Evolutionary conservation across 139 green algal species (phyloP), one percentile per base, ranked within the genome.

Genomic region (Nannochloris sp.): DNA sequence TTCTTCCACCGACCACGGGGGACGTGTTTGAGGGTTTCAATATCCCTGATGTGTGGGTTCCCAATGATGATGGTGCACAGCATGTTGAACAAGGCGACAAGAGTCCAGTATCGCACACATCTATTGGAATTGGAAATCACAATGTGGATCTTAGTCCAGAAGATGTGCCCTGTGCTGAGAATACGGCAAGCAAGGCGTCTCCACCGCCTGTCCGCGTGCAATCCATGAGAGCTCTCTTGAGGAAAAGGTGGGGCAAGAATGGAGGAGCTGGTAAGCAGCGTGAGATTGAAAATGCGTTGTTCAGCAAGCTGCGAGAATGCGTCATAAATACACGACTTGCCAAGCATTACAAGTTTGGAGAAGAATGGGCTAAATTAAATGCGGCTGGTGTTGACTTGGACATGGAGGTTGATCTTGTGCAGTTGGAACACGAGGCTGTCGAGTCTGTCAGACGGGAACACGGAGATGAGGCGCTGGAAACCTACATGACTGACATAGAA

Each of bases 281-380:
- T 21, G 18, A 53, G n/a, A 12, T 25, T 53, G 46, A 53, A 19
- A 53, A 25, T 6, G 12, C 16, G 46, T 10, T 21, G 6, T 21
- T 53, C n/a, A 31, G 23, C 71, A 63, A 56, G 64, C 44, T 61
- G 9, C 56, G 73, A 21, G 62, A 78, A 48, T 64, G 62, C 1
- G 70, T 66, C 12, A 36, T 78, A 2, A 79, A 79, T 48, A 48
- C 60, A 6, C 44, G 44, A 37, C 57, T 79, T 40, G 62, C 73
- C 14, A 51, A 62, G 14, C 24, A 48, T 31, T 73, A 57, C 54
- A 43, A 43, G 5, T 37, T 19, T 24, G 73, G 73, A 4, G 57
- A 79, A n/a, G 2, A 40, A 5, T 80, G 73, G 73, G 73, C 73
- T 14, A 31, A 36, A 3, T 48, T 80, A 1, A 64, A 80, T 49